Base-by-base conservation (phyloP, 2,329 filamentous ascomycete species). In the Sordariomycetes sp. region DNA sequence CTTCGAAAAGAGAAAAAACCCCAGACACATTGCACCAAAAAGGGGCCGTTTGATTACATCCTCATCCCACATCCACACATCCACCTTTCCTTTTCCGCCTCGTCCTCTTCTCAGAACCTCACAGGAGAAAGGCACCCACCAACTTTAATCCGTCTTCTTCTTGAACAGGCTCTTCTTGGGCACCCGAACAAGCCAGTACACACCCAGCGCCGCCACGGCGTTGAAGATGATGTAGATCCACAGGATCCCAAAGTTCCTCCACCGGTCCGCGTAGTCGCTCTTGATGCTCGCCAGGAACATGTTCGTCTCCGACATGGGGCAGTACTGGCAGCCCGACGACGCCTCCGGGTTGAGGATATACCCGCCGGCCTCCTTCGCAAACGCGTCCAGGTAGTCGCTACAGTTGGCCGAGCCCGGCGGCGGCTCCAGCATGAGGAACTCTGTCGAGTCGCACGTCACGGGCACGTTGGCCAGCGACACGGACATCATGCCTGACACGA, bases 401-500 rank as follows among this genome's bases (percentile, higher is more conserved):
- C 88, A 91, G 0, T 78, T 86, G 63, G 72, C 59, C n/a, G 5
- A 7, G n/a, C 76, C 76, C 1, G 68, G 59, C 0, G 80, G 76
- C 0, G 89, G 84, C 10, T 80, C 68, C 65, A 96, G 85, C n/a
- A 71, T 66, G 24, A 89, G 74, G 60, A 81, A 77, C 67, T 96
- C 90, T 65, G 86, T 87, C 6, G 67, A 61, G 0, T 87, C 81
- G 68, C 90, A 96, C 0, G 67, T 62, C 35, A 92, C 82, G 0
- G 70, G 54, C 0, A 81, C 81, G 63, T 86, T 84, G 48, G 87
- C 86, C 5, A 95, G 72, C 2, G 81, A 88, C 0, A 80, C 80
- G 0, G 85, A 78, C 0, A 92, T 69, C 72, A 95, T 83, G 24
- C 84, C 87, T 10, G 79, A 78, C 28, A 92, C 81, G 17, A 94